Percentiles rank a stretch among this genome's conserved stretches.
Conservation (phyloP, 2,329 filamentous ascomycete genomes). For the Atkinsonella texensis region DNA sequence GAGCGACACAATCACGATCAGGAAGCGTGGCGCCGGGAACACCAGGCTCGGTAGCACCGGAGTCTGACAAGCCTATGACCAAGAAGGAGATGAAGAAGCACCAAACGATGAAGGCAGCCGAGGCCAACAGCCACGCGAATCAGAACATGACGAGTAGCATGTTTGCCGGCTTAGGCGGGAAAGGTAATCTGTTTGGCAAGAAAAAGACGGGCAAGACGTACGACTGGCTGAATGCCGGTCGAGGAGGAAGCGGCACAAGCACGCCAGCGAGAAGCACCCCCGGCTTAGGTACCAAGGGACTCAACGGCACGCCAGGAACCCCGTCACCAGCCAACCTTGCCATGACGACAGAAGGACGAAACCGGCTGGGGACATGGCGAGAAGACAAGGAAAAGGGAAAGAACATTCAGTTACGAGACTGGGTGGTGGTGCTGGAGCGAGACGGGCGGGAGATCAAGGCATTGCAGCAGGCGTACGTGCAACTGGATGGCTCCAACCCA, state of each 20-base stretch:
- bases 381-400: slow-evolving; percentile 67
- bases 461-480: slow-evolving; percentile 45
- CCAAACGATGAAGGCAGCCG: slow-evolving; percentile 62
- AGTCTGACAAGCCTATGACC: slow-evolving; percentile 56
- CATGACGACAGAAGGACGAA: slow-evolving; percentile 45
- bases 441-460: slow-evolving; percentile 58
- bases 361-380: slow-evolving; percentile 60
- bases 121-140: slow-evolving; percentile 66
- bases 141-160: slow-evolving; percentile 75
- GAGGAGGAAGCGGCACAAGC: slow-evolving; percentile 39
- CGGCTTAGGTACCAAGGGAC: slow-evolving; percentile 20
- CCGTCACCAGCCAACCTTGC: slow-evolving; percentile 21
- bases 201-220: slow-evolving; percentile 57
- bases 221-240: slow-evolving; percentile 55
- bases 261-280: slow-evolving; percentile 31
- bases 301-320: slow-evolving; percentile 20
- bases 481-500: slow-evolving; percentile 37
- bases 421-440: slow-evolving; percentile 65
- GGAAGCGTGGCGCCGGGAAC: slow-evolving; percentile 48
- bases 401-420: slow-evolving; percentile 75
- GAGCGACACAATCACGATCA: slow-evolving; percentile 35
- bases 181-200: slow-evolving; percentile 43
- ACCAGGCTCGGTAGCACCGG: slow-evolving; percentile 50
- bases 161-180: slow-evolving; percentile 53
- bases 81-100: slow-evolving; percentile 81